Evolutionary conservation across 2,329 filamentous ascomycete genomes (phyloP).

Genomic region (Paracamarosporium sp.): DNA sequence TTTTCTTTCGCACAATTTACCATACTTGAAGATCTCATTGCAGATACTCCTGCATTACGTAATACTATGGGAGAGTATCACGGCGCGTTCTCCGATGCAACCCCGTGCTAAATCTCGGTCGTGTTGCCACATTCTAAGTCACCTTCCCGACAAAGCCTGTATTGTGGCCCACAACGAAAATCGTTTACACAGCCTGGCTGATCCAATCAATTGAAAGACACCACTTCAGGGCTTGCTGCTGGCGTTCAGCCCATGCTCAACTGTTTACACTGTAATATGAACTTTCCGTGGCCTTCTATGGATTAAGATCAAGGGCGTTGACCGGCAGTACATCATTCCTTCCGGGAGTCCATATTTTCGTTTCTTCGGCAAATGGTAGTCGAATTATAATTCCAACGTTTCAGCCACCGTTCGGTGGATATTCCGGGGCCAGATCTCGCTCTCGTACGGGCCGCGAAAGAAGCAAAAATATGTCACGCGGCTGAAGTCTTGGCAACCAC

Average conservation of each 20-base stretch:
- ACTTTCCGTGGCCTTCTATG: background rate
- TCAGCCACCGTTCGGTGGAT: slow-evolving; percentile 1
- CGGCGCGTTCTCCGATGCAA: background rate
- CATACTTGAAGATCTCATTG: background rate
- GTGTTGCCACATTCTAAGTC: background rate
- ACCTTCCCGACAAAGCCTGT: background rate
- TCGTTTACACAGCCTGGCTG: background rate
- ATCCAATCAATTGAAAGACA: background rate
- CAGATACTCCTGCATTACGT: background rate
- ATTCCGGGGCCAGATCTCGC: background rate
- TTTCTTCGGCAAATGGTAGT: slow-evolving; percentile 1
- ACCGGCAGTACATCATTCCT: background rate
- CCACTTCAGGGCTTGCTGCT: background rate
- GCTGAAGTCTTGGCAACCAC: background rate
- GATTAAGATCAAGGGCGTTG: background rate
- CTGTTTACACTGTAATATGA: background rate
- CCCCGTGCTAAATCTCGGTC: background rate
- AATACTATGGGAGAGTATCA: background rate
- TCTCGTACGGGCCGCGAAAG: background rate
- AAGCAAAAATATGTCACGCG: background rate
- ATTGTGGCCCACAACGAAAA: background rate
- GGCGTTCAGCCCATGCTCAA: background rate
- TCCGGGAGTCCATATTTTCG: background rate
- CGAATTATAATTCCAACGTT: background rate
- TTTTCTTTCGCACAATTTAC: background rate